A percentile compares a stretch with the other conserved stretches of the same genome.
These are phyloP conservation scores for Bassia scoparia DNA, from an alignment of 148 eudicot genomes.

Conservation along the genomic window DNA sequence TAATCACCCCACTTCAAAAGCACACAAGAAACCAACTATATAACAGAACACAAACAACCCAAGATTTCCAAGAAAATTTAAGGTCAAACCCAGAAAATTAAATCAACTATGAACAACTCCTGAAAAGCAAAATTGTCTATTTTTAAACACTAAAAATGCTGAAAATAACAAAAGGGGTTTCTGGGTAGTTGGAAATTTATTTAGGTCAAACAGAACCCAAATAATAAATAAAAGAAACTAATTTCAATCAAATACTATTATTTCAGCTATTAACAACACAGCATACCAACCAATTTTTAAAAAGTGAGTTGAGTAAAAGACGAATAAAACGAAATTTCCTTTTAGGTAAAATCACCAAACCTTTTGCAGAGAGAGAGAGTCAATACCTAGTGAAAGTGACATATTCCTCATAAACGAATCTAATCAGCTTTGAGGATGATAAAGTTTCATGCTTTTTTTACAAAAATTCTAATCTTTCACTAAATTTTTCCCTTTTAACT, in stretches of 20 bases:
- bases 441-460: slow-evolving; percentile 18
- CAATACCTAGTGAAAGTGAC: slow-evolving; percentile 41
- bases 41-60: slow-evolving; percentile 13
- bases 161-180: neutral
- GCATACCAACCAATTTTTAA: neutral
- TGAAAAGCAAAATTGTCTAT: neutral
- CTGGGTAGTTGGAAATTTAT: slow-evolving; percentile 24
- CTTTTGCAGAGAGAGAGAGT: slow-evolving; percentile 23
- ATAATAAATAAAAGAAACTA: slow-evolving; percentile 12
- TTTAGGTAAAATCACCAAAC: slow-evolving; percentile 25
- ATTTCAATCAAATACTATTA: slow-evolving; percentile 4
- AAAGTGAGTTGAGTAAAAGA: slow-evolving; percentile 20
- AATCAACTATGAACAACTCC: slow-evolving; percentile 23
- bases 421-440: slow-evolving; percentile 18
- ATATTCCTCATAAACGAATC: slow-evolving; percentile 28
- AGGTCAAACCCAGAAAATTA: slow-evolving; percentile 24
- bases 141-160: neutral
- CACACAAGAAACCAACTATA: neutral
- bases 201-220: slow-evolving; percentile 30
- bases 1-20: slow-evolving; percentile 6
- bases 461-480: neutral
- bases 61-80: neutral
- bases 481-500: neutral
- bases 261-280: neutral
- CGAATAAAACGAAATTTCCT: slow-evolving; percentile 28